Percentiles rank a stretch among this genome's conserved stretches.
Evolutionary conservation across 805 yeast genomes (phyloP).

Genomic region (Lachancea thermotolerans): DNA sequence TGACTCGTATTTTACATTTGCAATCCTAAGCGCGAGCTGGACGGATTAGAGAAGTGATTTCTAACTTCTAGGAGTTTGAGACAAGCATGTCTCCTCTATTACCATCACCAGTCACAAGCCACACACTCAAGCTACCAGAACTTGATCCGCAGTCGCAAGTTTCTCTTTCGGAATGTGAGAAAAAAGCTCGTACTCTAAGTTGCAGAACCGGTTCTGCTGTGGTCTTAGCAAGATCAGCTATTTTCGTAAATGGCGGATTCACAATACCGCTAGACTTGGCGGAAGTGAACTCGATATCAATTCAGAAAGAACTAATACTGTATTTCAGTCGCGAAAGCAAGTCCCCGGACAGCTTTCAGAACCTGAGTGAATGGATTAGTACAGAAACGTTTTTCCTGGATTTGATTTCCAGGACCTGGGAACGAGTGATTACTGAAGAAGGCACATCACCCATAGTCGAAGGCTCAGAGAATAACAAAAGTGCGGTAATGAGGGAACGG

Average conservation of each 20-base stretch:
- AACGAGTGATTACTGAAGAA: slow-evolving; percentile 30
- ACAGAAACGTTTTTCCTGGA: slow-evolving; percentile 58
- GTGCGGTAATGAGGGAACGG: slow-evolving; percentile 29
- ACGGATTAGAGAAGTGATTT: no score
- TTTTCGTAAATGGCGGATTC: slow-evolving; percentile 65
- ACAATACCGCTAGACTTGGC: slow-evolving; percentile 48
- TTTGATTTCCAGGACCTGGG: slow-evolving; percentile 56
- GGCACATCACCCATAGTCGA: slow-evolving; percentile 5
- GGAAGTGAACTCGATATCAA: slow-evolving; percentile 34
- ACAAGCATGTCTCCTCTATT: slow-evolving; percentile 50
- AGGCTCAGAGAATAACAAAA: background rate
- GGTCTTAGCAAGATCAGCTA: slow-evolving; percentile 48
- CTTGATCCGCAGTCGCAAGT: slow-evolving; percentile 14
- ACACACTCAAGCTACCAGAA: slow-evolving; percentile 49
- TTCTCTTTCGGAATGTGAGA: slow-evolving; percentile 38
- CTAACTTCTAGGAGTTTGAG: background rate
- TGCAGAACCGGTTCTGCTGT: slow-evolving; percentile 66
- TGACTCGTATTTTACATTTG: no score
- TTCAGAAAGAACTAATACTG: slow-evolving; percentile 35
- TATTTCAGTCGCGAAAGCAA: slow-evolving; percentile 24
- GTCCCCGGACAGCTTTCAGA: slow-evolving; percentile 20
- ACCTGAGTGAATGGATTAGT: slow-evolving; percentile 41
- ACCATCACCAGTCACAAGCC: slow-evolving; percentile 59
- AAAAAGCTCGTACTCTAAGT: slow-evolving; percentile 43
- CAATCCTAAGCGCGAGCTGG: no score